Evolutionary conservation across 2,329 filamentous ascomycete genomes (phyloP).

Genomic region (Colletotrichum godetiae): DNA sequence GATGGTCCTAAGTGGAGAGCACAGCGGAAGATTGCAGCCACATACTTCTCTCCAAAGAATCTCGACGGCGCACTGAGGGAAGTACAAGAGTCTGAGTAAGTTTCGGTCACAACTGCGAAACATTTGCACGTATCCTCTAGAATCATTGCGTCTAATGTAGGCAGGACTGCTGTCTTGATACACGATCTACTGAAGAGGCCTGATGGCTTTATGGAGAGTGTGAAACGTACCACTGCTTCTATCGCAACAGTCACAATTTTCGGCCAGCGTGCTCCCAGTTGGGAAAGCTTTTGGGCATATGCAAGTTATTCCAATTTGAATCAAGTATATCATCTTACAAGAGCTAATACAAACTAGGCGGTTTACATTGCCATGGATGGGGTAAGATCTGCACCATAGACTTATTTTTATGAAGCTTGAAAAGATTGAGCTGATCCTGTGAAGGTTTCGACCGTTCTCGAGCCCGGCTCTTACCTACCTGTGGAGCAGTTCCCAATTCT

Average conservation of each 20-base stretch:
- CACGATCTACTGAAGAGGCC: conserved; percentile 18
- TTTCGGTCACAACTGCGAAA: neutral
- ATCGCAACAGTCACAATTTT: conserved; percentile 10
- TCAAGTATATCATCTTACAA: accelerated
- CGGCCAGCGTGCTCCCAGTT: conserved; percentile 2
- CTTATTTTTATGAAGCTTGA: neutral
- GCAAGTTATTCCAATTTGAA: neutral
- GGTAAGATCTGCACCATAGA: neutral
- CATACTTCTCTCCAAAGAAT: conserved; percentile 56
- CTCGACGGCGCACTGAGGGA: conserved; percentile 54
- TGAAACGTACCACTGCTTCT: conserved; percentile 24
- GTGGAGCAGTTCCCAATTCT: conserved; percentile 59
- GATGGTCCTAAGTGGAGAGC: conserved; percentile 57
- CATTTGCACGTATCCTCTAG: too few relatives aligned
- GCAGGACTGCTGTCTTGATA: conserved; percentile 4
- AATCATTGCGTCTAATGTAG: neutral
- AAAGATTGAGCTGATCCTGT: neutral
- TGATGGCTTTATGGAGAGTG: neutral
- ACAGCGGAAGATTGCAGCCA: conserved; percentile 58
- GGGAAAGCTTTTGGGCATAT: conserved; percentile 21
- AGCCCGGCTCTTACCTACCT: conserved; percentile 59
- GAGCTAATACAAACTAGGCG: neutral
- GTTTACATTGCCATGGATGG: conserved; percentile 9
- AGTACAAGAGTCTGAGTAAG: conserved; percentile 58
- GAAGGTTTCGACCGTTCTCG: conserved; percentile 50